phyloP scores from a whole-genome alignment of 352 stramenopile species.

The Phytopythium oedochilum region DNA sequence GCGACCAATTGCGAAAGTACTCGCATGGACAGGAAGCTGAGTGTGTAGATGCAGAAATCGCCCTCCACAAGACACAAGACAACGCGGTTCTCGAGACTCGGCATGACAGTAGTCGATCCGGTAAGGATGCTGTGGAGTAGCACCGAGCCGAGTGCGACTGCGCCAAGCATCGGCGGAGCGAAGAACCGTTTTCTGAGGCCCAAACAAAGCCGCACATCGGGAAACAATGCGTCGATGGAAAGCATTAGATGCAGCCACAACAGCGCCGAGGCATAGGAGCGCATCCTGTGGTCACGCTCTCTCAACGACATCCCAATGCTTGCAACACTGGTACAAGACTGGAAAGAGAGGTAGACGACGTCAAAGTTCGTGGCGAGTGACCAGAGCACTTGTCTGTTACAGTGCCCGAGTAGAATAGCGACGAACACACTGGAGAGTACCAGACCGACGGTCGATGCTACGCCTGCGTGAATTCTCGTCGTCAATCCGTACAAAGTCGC shows the following conservation, averaged over 20 bases:
- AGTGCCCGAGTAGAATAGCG: not conserved
- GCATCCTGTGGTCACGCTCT: not conserved
- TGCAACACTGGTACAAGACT: not conserved
- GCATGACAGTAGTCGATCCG: not conserved
- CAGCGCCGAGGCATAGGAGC: not conserved
- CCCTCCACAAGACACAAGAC: not conserved
- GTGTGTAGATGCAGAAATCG: not conserved
- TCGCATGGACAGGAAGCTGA: constrained; percentile 6
- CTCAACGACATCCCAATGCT: not conserved
- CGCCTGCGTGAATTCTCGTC: no score
- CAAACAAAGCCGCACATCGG: not conserved
- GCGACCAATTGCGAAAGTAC: not conserved
- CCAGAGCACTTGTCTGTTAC: not conserved
- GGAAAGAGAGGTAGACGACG: not conserved
- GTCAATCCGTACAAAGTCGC: not conserved
- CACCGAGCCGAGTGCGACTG: not conserved
- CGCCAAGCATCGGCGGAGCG: not conserved
- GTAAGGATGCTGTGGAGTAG: not conserved
- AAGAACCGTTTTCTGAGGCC: not conserved
- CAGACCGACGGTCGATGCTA: not conserved
- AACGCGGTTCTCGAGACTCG: not conserved
- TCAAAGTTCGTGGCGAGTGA: constrained; percentile 3
- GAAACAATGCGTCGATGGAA: not conserved
- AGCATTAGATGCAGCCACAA: not conserved
- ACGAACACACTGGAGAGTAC: not conserved